Evolutionary conservation across 1,284 basidiomycete genomes (phyloP), one percentile per base, ranked within the genome.

Genomic region (Tylopilus sp.): DNA sequence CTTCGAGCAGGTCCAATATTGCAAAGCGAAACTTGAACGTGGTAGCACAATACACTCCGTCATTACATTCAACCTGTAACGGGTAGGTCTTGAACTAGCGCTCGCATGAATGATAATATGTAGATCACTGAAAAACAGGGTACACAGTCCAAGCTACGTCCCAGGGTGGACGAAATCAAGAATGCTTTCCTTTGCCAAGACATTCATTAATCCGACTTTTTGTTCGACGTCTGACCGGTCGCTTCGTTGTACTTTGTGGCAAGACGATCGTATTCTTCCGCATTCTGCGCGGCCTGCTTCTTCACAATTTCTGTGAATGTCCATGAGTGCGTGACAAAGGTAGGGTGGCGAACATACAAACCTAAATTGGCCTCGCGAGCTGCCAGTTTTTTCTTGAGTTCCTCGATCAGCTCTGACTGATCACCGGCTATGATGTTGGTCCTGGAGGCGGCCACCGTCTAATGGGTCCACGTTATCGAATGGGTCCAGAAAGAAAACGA

Each of bases 271-370:
- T 89, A 93, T 67, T 93, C 91, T 28, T 72, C 72, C 2, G 80
- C 82, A 59, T 92, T 89, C 60, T 89, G 85, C 3, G 74, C 66
- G 0, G 88, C 85, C 68, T 94, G 90, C 69, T 85, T 86, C 75
- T 91, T 91, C 52, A 93, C 69, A n/a, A 82, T 86, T 31, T 82
- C 89, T 89, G 54, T 31, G 12, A 6, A 19, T 7, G 26, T 30
- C 30, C 39, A n/a, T n/a, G 41, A 45, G 50, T 40, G 16, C 8
- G 39, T 7, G 35, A 18, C 10, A 12, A 25, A 25, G 5, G 13
- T 23, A 10, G 9, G 26, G 29, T 12, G 33, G 30, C 4, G 9
- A 7, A 21, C 3, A 4, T 4, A 73, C 81, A 51, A 56, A 89
- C 88, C 83, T 57, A 88, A 84, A 64, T 93, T 80, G 46, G 70